Evolutionary conservation across 2,329 filamentous ascomycete species (phyloP), one percentile per base, ranked within the genome.

Genomic region (Scedosporium apiospermum): DNA sequence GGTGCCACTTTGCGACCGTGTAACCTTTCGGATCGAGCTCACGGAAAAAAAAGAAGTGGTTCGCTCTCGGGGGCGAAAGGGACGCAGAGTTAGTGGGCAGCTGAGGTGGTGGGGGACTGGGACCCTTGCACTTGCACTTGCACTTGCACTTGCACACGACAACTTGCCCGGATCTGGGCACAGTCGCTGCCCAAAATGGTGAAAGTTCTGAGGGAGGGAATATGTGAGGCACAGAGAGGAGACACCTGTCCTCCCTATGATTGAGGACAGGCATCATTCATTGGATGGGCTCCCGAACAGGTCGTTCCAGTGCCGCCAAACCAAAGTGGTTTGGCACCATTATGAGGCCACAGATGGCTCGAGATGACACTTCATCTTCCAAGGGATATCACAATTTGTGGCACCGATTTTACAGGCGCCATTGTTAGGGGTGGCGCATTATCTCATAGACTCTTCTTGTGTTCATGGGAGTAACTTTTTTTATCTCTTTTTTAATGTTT

Each of bases 401-500:
- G 53, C 21, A 57, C 53, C 23, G 21, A 16, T 57, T 38, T 38
- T 26, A 6, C n/a, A 27, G 18, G 23, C 53, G 53, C 27, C 53
- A 57, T 30, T 26, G 10, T n/a, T 51, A n/a, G 42, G 21, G 21
- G 21, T 30, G n/a, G 44, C 58, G 21, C 46, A 49, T 21, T 18
- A 27, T 18, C 7, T 41, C 27, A 6, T 41, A 23, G 30, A 21
- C 4, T 12, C 38, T 18, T 6, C 44, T 53, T 41, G 21, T 42
- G 41, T 61, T 30, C 18, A 18, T 27, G 18, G 49, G 6, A 23
- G 51, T 30, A 7, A 16, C 61, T 41, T 42, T 6, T 38, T 21
- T 38, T n/a, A 18, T 14, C 41, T 18, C 58, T 27, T 58, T n/a
- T 59, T 59, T 46, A n/a, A 34, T 60, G 59, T 53, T 49, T 60